Evolutionary conservation across 2,329 filamentous ascomycete species (phyloP).

Genomic region (Penicillium sp.): DNA sequence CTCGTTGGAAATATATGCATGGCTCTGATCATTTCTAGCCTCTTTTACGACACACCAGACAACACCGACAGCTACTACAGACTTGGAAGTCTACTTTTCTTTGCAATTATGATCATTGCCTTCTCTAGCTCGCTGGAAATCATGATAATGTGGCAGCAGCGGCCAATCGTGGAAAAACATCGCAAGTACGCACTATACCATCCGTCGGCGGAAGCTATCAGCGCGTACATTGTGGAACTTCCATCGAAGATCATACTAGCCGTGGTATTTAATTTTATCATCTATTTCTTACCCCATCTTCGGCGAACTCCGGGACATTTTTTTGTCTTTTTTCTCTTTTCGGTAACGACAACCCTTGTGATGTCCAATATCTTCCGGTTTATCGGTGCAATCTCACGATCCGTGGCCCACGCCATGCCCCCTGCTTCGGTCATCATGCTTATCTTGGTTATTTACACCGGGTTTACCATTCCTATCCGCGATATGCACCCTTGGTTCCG

Average conservation of each 20-base stretch:
- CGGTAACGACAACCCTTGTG: slow-evolving; percentile 67
- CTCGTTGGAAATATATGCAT: slow-evolving; percentile 66
- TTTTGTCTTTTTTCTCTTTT: slow-evolving; percentile 81
- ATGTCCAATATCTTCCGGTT: slow-evolving; percentile 87
- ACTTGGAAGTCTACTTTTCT: slow-evolving; percentile 76
- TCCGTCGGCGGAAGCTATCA: slow-evolving; percentile 81
- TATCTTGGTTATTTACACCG: slow-evolving; percentile 49
- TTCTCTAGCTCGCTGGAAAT: slow-evolving; percentile 78
- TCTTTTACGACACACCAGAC: slow-evolving; percentile 72
- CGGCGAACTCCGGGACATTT: slow-evolving; percentile 71
- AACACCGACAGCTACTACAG: slow-evolving; percentile 70
- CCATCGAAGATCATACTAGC: slow-evolving; percentile 73
- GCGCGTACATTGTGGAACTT: slow-evolving; percentile 81
- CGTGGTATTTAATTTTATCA: slow-evolving; percentile 70
- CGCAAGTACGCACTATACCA: slow-evolving; percentile 83
- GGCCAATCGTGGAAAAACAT: slow-evolving; percentile 90
- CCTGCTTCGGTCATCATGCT: slow-evolving; percentile 52
- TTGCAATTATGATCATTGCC: slow-evolving; percentile 79
- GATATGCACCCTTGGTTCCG: slow-evolving; percentile 77
- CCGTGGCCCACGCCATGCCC: slow-evolving; percentile 57
- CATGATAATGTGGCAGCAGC: slow-evolving; percentile 79
- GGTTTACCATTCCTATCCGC: slow-evolving; percentile 45
- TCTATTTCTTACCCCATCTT: slow-evolving; percentile 87
- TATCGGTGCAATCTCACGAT: slow-evolving; percentile 71
- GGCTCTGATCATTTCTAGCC: slow-evolving; percentile 71